phyloP scores from a whole-genome alignment of 352 stramenopile species.

The Phytopythium boreale region DNA sequence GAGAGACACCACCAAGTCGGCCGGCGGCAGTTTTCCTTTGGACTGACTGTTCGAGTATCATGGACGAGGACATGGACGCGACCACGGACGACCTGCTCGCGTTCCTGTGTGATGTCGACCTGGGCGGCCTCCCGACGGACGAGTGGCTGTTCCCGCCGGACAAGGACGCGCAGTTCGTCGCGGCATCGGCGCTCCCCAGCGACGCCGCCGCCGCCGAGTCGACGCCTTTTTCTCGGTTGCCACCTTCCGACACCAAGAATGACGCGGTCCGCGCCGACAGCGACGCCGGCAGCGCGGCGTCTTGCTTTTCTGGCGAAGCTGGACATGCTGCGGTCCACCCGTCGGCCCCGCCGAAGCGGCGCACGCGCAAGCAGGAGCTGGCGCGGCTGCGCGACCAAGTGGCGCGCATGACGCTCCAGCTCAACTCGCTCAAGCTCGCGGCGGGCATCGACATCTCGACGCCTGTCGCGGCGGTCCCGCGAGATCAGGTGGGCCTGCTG shows the following conservation, averaged over 20 bases:
- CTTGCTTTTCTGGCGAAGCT: neutral
- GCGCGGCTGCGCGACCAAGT: neutral
- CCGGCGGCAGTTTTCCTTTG: too few species aligned
- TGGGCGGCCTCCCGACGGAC: neutral
- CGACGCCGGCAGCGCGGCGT: neutral
- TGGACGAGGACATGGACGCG: neutral
- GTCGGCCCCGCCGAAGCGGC: neutral
- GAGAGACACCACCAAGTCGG: too few species aligned
- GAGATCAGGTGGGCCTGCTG: neutral
- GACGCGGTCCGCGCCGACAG: neutral
- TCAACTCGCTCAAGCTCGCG: neutral
- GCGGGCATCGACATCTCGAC: neutral
- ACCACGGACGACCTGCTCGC: neutral
- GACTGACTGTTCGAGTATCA: neutral
- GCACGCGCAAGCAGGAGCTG: constrained; percentile 3
- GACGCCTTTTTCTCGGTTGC: too few species aligned
- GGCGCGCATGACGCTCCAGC: neutral
- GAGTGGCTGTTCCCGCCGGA: neutral
- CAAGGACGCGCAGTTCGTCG: neutral
- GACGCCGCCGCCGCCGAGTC: too few species aligned
- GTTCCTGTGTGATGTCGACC: neutral
- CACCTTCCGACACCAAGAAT: too few species aligned
- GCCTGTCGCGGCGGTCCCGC: neutral
- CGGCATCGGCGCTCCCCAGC: too few species aligned
- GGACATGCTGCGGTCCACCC: too few species aligned